Conservation (phyloP, 163 green algal species). For the Chlorella variabilis region DNA sequence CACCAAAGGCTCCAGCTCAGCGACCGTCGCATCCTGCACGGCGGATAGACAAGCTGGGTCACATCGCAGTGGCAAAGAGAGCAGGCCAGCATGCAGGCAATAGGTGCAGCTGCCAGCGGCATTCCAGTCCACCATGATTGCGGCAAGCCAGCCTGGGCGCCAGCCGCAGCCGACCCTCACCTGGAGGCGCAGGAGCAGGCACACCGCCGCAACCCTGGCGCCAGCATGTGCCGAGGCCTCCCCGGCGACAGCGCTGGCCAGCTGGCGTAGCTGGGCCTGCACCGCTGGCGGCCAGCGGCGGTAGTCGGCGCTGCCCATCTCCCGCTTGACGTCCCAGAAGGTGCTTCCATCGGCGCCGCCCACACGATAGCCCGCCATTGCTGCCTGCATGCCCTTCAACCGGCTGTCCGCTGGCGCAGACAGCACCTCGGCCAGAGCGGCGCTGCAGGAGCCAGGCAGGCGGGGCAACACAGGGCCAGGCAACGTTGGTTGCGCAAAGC, state of each 20-base stretch:
- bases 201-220: not conserved
- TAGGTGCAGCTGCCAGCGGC: no score
- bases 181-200: not conserved
- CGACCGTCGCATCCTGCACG: not conserved
- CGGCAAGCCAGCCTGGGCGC: no score
- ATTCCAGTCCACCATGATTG: no score
- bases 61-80: not conserved
- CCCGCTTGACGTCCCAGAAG: not conserved
- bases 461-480: no score
- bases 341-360: not conserved
- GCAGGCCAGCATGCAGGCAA: no score
- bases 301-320: not conserved
- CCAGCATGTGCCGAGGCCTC: not conserved
- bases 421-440: not conserved
- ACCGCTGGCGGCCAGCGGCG: not conserved
- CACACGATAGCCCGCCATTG: not conserved
- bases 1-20: not conserved
- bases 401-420: not conserved
- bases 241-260: not conserved
- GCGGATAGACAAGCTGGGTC: not conserved
- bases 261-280: not conserved
- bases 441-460: not conserved
- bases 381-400: no score
- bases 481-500: no score
- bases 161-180: not conserved